Evolutionary conservation across 2,329 filamentous ascomycete genomes (phyloP).

Genomic region (Aspergillus quadricinctus): DNA sequence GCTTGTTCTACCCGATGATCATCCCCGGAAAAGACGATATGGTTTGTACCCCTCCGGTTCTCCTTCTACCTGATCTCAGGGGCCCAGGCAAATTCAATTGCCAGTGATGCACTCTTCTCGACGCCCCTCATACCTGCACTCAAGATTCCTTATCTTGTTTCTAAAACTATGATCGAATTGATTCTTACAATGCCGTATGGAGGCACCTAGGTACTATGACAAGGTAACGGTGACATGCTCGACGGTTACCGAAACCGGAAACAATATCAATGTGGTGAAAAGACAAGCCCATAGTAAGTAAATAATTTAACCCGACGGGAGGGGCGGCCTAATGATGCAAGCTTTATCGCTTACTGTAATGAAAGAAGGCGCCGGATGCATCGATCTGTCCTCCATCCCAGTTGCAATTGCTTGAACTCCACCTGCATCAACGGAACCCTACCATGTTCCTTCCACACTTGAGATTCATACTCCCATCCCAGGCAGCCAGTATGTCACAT

Average conservation of each 20-base stretch:
- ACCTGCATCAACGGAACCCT: background rate
- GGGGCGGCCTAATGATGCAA: background rate
- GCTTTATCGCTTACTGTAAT: background rate
- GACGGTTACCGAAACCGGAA: conserved; percentile 19
- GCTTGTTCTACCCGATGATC: background rate
- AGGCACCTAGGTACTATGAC: background rate
- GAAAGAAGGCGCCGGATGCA: background rate
- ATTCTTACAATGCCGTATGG: background rate
- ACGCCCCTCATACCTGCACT: background rate
- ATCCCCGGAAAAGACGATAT: background rate
- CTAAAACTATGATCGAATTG: background rate
- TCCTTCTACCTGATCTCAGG: background rate
- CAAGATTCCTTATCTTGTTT: background rate
- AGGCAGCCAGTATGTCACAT: background rate
- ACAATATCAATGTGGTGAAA: conserved; percentile 6
- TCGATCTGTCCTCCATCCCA: background rate
- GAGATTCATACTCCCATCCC: background rate
- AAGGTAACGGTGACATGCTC: conserved; percentile 8
- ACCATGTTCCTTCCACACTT: background rate
- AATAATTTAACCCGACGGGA: background rate
- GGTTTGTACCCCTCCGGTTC: background rate
- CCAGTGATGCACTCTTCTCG: background rate
- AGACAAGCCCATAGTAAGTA: background rate
- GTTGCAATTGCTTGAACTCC: background rate
- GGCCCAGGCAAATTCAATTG: background rate